These are phyloP conservation scores for Neurospora africana DNA, from an alignment of 495 filamentous ascomycete species.

Conservation along the genomic window DNA sequence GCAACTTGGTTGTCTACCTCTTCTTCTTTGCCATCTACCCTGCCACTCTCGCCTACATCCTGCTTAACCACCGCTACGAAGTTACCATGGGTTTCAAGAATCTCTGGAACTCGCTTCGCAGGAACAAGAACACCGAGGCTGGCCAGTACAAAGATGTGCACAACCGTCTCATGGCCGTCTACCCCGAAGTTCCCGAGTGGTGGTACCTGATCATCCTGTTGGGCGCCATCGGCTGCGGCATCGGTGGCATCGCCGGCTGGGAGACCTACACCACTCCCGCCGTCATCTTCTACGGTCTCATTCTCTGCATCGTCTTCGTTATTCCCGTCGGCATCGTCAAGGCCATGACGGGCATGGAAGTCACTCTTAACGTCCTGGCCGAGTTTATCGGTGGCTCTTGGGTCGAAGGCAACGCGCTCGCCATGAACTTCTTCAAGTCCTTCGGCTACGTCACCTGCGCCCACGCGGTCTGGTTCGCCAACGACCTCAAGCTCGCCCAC, in stretches of 20 bases:
- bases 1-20: constrained; percentile 21
- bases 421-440: constrained; percentile 34
- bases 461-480: constrained; percentile 23
- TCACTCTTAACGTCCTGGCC: constrained; percentile 27
- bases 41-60: constrained; percentile 22
- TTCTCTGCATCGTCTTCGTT: constrained; percentile 28
- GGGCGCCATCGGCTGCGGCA: constrained; percentile 20
- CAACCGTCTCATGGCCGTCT: constrained; percentile 26
- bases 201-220: constrained; percentile 24
- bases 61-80: constrained; percentile 29
- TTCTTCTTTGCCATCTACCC: constrained; percentile 32
- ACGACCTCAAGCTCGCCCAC: constrained; percentile 32
- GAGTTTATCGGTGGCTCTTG: constrained; percentile 31
- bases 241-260: constrained; percentile 23
- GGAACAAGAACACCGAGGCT: constrained; percentile 6
- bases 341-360: constrained; percentile 30
- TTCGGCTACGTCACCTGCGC: constrained; percentile 29
- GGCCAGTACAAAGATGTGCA: constrained; percentile 26
- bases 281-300: constrained; percentile 28
- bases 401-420: constrained; percentile 25
- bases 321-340: constrained; percentile 28
- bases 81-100: constrained; percentile 23
- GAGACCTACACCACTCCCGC: constrained; percentile 27
- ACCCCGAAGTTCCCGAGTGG: constrained; percentile 29
- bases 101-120: constrained; percentile 19